Percentiles rank a stretch among this genome's conserved stretches.
phyloP scores from a whole-genome alignment of 108 stramenopile genomes.

The Epithemia pelagica region DNA sequence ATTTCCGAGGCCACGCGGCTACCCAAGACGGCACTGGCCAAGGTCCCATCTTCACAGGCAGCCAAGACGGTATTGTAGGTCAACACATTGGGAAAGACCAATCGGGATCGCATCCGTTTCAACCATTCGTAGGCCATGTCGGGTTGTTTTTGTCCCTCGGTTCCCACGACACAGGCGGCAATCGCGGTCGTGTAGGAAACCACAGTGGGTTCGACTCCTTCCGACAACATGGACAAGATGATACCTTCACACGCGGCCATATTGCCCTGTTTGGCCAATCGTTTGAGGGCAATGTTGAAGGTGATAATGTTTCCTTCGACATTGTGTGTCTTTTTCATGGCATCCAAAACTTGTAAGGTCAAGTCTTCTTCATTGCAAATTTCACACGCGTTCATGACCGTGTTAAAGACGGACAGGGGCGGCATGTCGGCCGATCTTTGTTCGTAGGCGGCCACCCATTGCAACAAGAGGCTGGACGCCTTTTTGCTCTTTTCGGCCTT shows the following conservation, averaged over 20 bases:
- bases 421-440: slow-evolving; percentile 71
- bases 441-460: slow-evolving; percentile 70
- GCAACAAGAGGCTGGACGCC: slow-evolving; percentile 70
- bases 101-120: slow-evolving; percentile 70
- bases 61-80: slow-evolving; percentile 84
- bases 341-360: slow-evolving; percentile 69
- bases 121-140: slow-evolving; percentile 69
- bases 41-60: slow-evolving; percentile 74
- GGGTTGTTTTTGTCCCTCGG: slow-evolving; percentile 47
- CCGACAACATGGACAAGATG: slow-evolving; percentile 81
- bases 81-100: slow-evolving; percentile 68
- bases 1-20: slow-evolving; percentile 69
- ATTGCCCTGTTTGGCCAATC: slow-evolving; percentile 76
- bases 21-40: slow-evolving; percentile 60
- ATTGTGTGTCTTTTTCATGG: slow-evolving; percentile 73
- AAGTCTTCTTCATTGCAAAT: slow-evolving; percentile 84
- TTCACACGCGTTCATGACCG: slow-evolving; percentile 83
- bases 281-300: slow-evolving; percentile 87
- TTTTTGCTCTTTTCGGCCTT: slow-evolving; percentile 78
- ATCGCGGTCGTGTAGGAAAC: slow-evolving; percentile 87
- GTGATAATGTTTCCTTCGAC: slow-evolving; percentile 87
- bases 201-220: slow-evolving; percentile 73
- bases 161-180: slow-evolving; percentile 60
- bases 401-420: slow-evolving; percentile 73
- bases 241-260: slow-evolving; percentile 70